These are phyloP conservation scores for Melastoma malabathricum DNA, from an alignment of 345 rosid genomes.

Conservation along the genomic window DNA sequence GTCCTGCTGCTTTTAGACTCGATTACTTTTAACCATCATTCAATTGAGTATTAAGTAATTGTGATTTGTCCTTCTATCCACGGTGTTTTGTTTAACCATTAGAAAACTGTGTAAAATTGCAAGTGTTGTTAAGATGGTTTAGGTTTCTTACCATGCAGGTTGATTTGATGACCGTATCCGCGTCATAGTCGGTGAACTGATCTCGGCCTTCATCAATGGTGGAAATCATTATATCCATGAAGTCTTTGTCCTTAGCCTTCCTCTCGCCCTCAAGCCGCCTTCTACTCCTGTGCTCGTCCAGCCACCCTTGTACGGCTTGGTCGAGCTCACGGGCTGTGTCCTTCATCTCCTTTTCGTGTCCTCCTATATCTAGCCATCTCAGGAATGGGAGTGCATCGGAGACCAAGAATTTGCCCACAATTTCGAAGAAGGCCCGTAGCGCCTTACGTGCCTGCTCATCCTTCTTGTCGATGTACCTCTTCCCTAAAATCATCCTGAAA, in stretches of 20 bases:
- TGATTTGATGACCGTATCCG: conserved; percentile 17
- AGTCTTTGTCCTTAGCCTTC: conserved; percentile 10
- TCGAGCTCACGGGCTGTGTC: conserved; percentile 15
- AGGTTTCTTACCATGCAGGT: conserved; percentile 11
- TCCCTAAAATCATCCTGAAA: conserved; percentile 12
- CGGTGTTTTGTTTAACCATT: too few species aligned
- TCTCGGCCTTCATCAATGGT: conserved; percentile 5
- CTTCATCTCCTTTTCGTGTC: conserved; percentile 19
- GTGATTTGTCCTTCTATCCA: too few species aligned
- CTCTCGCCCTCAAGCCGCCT: not conserved
- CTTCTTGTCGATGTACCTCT: conserved; percentile 1
- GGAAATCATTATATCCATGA: conserved; percentile 21
- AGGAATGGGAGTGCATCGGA: conserved; percentile 20
- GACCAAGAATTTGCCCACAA: conserved; percentile 12
- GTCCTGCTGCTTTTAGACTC: too few species aligned
- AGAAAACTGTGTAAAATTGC: too few species aligned
- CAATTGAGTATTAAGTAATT: too few species aligned
- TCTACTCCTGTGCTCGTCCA: conserved; percentile 27
- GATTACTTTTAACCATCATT: too few species aligned
- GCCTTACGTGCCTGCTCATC: conserved; percentile 2
- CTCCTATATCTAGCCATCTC: conserved; percentile 24
- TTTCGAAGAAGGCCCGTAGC: conserved; percentile 3
- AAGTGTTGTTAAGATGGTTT: not conserved
- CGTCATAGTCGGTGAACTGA: conserved; percentile 5
- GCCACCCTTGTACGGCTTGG: conserved; percentile 12